Evolutionary conservation across 1,284 basidiomycete species (phyloP).

Genomic region (Tilletia caries): DNA sequence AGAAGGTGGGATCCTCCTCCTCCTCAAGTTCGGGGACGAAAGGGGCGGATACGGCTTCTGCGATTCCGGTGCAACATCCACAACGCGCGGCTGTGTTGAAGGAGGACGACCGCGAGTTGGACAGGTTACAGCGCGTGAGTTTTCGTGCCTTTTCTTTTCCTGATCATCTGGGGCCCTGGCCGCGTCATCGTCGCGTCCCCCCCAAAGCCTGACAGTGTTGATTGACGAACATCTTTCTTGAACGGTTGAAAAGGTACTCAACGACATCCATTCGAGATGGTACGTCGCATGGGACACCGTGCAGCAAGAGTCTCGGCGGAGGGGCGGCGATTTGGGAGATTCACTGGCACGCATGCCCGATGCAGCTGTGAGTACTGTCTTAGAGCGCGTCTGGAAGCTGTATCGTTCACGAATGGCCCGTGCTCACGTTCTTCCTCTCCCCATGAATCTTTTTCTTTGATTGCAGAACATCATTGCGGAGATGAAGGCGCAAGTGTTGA

Average conservation of each 20-base stretch:
- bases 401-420: too few relatives aligned
- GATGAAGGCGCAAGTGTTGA: slow-evolving; percentile 71
- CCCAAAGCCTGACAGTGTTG: too few relatives aligned
- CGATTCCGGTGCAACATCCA: slow-evolving; percentile 12
- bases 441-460: too few relatives aligned
- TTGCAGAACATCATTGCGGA: slow-evolving; percentile 76
- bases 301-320: neutral
- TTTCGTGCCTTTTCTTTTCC: neutral
- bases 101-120: slow-evolving; percentile 81
- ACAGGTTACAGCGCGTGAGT: slow-evolving; percentile 68
- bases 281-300: slow-evolving; percentile 56
- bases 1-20: too few relatives aligned
- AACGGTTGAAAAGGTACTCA: too few relatives aligned
- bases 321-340: neutral
- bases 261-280: slow-evolving; percentile 72
- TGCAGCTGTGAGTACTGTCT: slow-evolving; percentile 15
- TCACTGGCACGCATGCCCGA: slow-evolving; percentile 12
- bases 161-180: too few relatives aligned
- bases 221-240: too few relatives aligned
- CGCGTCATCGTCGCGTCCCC: too few relatives aligned
- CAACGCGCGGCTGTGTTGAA: slow-evolving; percentile 67
- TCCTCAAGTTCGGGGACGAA: too few relatives aligned
- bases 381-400: too few relatives aligned
- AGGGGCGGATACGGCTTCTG: slow-evolving; percentile 17
- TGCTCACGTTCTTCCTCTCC: neutral